These are phyloP conservation scores for Trichoderma polysporum DNA, from an alignment of 2,329 filamentous ascomycete genomes.

Conservation along the genomic window DNA sequence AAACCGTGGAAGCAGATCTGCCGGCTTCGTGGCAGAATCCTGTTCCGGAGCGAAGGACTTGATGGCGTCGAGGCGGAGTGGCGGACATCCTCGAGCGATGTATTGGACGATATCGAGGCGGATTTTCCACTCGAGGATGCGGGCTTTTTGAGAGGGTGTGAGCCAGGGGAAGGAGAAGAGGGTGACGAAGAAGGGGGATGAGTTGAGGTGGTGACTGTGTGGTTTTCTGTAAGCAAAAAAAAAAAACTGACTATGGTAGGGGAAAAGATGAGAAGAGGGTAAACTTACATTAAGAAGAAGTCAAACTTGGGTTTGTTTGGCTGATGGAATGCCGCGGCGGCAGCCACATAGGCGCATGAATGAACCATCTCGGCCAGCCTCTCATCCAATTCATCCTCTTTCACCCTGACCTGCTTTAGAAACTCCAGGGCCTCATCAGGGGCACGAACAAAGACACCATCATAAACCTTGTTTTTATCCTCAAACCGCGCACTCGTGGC, in stretches of 20 bases:
- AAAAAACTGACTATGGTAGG: too few relatives aligned
- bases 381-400: slow-evolving; percentile 56
- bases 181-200: slow-evolving; percentile 68
- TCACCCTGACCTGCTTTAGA: slow-evolving; percentile 58
- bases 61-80: slow-evolving; percentile 60
- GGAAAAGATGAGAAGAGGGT: slow-evolving; percentile 21
- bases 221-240: background rate
- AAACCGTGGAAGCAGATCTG: slow-evolving; percentile 50
- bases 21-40: slow-evolving; percentile 43
- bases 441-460: slow-evolving; percentile 66
- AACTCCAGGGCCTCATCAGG: slow-evolving; percentile 61
- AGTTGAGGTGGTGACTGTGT: slow-evolving; percentile 68
- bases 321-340: slow-evolving; percentile 60
- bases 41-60: slow-evolving; percentile 56
- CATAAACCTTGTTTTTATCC: slow-evolving; percentile 64
- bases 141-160: slow-evolving; percentile 57
- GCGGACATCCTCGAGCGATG: slow-evolving; percentile 63
- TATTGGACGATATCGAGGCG: slow-evolving; percentile 74
- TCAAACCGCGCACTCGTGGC: slow-evolving; percentile 45
- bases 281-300: slow-evolving; percentile 66
- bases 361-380: slow-evolving; percentile 67
- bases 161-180: slow-evolving; percentile 65
- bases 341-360: slow-evolving; percentile 50
- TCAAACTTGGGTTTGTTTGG: slow-evolving; percentile 71
- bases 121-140: slow-evolving; percentile 80